Evolutionary conservation across 1,139 yeast genomes (phyloP), one percentile per base, ranked within the genome.

Genomic region (Komagataea norvegica): DNA sequence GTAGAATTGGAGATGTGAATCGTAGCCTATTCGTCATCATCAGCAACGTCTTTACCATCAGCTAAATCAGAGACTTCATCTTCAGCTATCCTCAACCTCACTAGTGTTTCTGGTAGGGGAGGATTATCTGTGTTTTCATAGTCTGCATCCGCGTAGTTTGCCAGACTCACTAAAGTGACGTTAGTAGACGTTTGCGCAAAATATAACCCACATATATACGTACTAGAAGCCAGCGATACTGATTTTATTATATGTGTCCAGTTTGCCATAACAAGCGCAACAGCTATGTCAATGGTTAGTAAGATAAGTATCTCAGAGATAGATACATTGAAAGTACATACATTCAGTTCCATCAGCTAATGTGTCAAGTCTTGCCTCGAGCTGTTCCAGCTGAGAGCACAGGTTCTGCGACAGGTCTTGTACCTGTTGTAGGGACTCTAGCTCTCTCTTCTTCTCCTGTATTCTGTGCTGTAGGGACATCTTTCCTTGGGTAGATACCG

Each of bases 241-340:
- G 87, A 74, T 43, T 77, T 67, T 17, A 79, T 66, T 14, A 84
- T 81, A 43, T 73, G 77, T 43, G 76, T 74, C 94, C 94, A 84
- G 47, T 79, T 81, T 8, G 79, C 68, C 50, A 79, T 63, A 5
- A 78, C 72, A 13, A 67, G 55, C 3, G 59, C 72, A 9, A 77
- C 77, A 31, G 77, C 69, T 52, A 14, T 2, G 5, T 3, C 3
- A 10, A 18, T 14, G 5, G 40, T 39, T 34, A 39, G 45, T 40
- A 29, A 13, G 8, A 17, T 18, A n/a, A n/a, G n/a, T n/a, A n/a
- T n/a, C 19, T 8, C 14, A n/a, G n/a, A 28, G 6, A 18, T 38
- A 31, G 36, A 39, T 30, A 22, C n/a, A 16, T 13, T n/a, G 3
- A 32, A 8, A 4, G 3, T 14, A 41, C 56, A n/a, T 28, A 51